Base-by-base conservation (phyloP, 345 rosid species). In the Physaria fendleri region DNA sequence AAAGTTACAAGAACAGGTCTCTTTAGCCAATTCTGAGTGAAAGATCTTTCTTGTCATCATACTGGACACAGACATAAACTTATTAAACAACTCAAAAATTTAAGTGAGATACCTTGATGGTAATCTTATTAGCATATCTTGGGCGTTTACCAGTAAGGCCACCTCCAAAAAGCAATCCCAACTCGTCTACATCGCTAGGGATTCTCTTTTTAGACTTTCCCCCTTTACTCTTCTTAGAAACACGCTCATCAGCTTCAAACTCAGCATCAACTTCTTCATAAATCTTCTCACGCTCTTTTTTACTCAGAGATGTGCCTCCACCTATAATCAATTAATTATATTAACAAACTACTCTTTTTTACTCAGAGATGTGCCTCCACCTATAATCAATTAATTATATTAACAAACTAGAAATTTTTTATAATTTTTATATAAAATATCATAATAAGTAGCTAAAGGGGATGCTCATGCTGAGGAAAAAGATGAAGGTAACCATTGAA, bases 91-190 rank as follows among this genome's bases (percentile, higher is more conserved):
- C 8, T 29, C 21, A 48, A 41, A 17, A 23, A 30, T 23, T 40
- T 38, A 58, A 22, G n/a, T 30, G 18, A 11, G 15, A 27, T 66
- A 93, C 99, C 95, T 87, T 93, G 51, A 72, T 64, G 18, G 97
- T 89, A 54, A 93, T 83, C 75, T 76, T 86, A 68, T 93, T 93
- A 5, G 97, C 88, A 72, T 77, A 87, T 74, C 80, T 78, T 22
- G 99, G 97, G 13, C 79, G 83, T 62, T 89, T 89, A 1, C 97
- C 99, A 14, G 81, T 75, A 45, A 85, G 52, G 0, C 89, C 85
- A 65, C 83, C 88, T 5, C 65, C 71, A 65, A 84, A 89, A 58
- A 89, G 97, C 2, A 84, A 85, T 59, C 95, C 95, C 15, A 79
- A 78, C 34, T 93, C 99, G 68, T 85, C 95, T 12, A 16, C 50